These are phyloP conservation scores for Boletus sensibilis DNA, from an alignment of 768 basidiomycete species.

Conservation along the genomic window DNA sequence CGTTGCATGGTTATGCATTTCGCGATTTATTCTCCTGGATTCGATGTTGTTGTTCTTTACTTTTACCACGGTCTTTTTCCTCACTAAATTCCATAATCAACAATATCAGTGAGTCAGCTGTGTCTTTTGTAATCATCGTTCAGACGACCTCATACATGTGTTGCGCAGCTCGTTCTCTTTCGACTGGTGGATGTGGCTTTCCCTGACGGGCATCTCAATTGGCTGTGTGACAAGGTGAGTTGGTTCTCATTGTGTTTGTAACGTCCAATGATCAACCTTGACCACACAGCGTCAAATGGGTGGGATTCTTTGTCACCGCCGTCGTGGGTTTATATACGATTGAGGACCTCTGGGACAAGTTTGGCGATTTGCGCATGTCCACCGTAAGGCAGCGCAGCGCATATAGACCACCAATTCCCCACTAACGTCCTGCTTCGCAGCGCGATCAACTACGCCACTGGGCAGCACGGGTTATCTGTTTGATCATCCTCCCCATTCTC, in stretches of 20 bases:
- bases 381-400: constrained; percentile 53
- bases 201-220: constrained; percentile 91
- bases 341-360: constrained; percentile 98
- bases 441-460: constrained; percentile 88
- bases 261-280: background rate
- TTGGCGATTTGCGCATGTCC: constrained; percentile 92
- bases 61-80: constrained; percentile 91
- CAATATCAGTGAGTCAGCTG: constrained; percentile 73
- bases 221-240: constrained; percentile 88
- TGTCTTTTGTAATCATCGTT: background rate
- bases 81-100: constrained; percentile 97
- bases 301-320: constrained; percentile 93
- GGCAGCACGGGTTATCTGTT: constrained; percentile 78
- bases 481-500: constrained; percentile 86
- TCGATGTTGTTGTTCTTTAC: constrained; percentile 99
- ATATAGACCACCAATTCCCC: constrained; percentile 2
- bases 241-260: background rate
- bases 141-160: constrained; percentile 1
- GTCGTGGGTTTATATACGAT: constrained; percentile 95
- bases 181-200: constrained; percentile 98
- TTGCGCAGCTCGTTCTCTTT: constrained; percentile 76
- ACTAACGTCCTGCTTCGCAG: constrained; percentile 39
- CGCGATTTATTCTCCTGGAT: constrained; percentile 95
- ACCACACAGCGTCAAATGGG: constrained; percentile 80
- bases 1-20: constrained; percentile 95